phyloP scores from a whole-genome alignment of 345 rosid species.

The Brassica carinata region DNA sequence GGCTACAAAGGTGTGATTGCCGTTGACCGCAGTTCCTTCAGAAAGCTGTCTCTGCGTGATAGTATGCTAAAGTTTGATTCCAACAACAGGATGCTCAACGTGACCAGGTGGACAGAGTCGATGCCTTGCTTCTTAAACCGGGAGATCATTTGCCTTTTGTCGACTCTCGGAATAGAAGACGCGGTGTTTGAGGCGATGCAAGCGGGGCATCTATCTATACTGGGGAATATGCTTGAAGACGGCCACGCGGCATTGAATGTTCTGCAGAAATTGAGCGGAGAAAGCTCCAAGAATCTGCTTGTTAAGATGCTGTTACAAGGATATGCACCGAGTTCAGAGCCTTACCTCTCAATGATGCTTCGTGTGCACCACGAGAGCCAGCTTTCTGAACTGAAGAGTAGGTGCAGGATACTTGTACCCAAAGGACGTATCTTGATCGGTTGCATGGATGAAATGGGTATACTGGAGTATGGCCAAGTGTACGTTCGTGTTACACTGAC shows the following conservation, averaged over 20 bases:
- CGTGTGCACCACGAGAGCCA: slow-evolving; percentile 66
- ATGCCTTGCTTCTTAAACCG: slow-evolving; percentile 91
- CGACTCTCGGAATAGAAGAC: slow-evolving; percentile 79
- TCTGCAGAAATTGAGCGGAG: slow-evolving; percentile 61
- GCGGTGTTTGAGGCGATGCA: slow-evolving; percentile 67
- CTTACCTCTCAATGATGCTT: slow-evolving; percentile 91
- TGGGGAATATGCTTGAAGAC: slow-evolving; percentile 65
- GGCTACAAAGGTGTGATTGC: slow-evolving; percentile 95
- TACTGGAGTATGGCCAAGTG: slow-evolving; percentile 83
- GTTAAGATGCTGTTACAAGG: slow-evolving; percentile 76
- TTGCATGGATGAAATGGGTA: slow-evolving; percentile 82
- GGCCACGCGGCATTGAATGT: slow-evolving; percentile 68
- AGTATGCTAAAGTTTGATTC: slow-evolving; percentile 93
- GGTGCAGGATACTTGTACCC: slow-evolving; percentile 79
- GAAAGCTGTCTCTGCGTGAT: slow-evolving; percentile 75
- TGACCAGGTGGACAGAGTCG: slow-evolving; percentile 79
- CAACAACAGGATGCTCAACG: slow-evolving; percentile 79
- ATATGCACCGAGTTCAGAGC: slow-evolving; percentile 70
- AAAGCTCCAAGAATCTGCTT: slow-evolving; percentile 55
- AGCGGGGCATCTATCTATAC: slow-evolving; percentile 56
- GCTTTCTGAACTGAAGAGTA: slow-evolving; percentile 65
- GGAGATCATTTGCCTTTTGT: slow-evolving; percentile 80
- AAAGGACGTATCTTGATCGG: slow-evolving; percentile 83
- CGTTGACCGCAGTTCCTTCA: slow-evolving; percentile 71
- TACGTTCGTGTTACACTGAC: slow-evolving; percentile 67